Evolutionary conservation across 2,329 filamentous ascomycete genomes (phyloP).

Genomic region (Clonostachys solani): DNA sequence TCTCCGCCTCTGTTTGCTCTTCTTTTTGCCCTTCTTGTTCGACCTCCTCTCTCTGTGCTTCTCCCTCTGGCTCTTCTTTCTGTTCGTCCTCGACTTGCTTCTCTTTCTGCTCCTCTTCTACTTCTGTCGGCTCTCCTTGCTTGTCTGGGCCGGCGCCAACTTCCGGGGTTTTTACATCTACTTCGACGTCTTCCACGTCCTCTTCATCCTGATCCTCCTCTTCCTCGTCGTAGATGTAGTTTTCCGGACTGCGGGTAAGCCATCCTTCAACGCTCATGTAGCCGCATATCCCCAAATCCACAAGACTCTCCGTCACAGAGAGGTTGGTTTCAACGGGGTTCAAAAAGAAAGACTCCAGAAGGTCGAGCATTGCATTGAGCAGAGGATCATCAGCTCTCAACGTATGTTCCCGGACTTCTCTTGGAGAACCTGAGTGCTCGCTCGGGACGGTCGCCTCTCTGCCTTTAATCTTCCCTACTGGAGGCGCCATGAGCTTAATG

Average conservation of each 20-base stretch:
- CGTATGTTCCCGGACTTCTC: slow-evolving; percentile 56
- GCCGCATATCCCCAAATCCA: slow-evolving; percentile 79
- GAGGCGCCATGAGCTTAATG: slow-evolving; percentile 60
- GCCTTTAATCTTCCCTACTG: slow-evolving; percentile 49
- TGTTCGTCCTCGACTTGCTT: slow-evolving; percentile 3
- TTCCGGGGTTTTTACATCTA: neutral
- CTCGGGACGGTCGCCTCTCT: slow-evolving; percentile 51
- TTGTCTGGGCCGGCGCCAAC: neutral
- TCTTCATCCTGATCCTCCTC: slow-evolving; percentile 11
- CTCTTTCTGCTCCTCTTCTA: neutral
- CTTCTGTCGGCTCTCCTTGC: neutral
- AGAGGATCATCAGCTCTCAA: slow-evolving; percentile 59
- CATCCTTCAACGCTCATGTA: slow-evolving; percentile 87
- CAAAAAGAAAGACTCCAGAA: slow-evolving; percentile 77
- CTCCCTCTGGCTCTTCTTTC: neutral
- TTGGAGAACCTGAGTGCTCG: slow-evolving; percentile 55
- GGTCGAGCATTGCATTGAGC: slow-evolving; percentile 61
- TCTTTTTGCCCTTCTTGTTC: neutral
- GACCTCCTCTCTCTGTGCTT: slow-evolving; percentile 3
- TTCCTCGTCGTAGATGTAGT: slow-evolving; percentile 46
- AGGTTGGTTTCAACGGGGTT: slow-evolving; percentile 92
- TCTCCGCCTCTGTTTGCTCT: neutral
- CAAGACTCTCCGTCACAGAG: slow-evolving; percentile 76
- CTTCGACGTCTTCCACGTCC: slow-evolving; percentile 4
- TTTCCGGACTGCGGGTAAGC: slow-evolving; percentile 70